These are phyloP conservation scores for Simmondsia chinensis DNA, from an alignment of 148 eudicot genomes.

Conservation along the genomic window DNA sequence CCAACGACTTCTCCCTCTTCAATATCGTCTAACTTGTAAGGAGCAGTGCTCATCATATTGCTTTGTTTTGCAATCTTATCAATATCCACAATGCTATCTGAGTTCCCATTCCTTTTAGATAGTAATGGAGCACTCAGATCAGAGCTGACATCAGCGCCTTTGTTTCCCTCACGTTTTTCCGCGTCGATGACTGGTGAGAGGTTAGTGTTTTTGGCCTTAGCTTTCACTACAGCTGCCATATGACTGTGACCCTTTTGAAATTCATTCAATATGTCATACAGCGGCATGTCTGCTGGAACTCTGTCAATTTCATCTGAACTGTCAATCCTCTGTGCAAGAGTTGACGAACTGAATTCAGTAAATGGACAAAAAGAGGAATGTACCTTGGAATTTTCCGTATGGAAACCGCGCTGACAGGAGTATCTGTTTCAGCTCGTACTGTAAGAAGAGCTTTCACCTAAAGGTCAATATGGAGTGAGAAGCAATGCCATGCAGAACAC, in stretches of 20 bases:
- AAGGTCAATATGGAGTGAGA: constrained; percentile 5
- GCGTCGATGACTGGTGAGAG: constrained; percentile 23
- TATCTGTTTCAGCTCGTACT: constrained; percentile 95
- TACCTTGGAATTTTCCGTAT: constrained; percentile 91
- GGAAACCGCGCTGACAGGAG: constrained; percentile 94
- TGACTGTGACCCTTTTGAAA: constrained; percentile 98
- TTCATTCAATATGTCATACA: constrained; percentile 93
- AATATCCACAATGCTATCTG: constrained; percentile 55
- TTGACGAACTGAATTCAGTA: not conserved
- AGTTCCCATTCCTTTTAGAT: constrained; percentile 31
- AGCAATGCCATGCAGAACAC: no score
- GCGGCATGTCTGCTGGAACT: constrained; percentile 96
- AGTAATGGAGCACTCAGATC: constrained; percentile 55
- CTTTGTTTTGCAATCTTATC: constrained; percentile 39
- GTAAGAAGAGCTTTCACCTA: constrained; percentile 96
- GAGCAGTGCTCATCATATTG: constrained; percentile 8
- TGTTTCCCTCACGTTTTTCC: constrained; percentile 23
- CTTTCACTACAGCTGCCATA: constrained; percentile 94
- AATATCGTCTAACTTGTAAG: constrained; percentile 39
- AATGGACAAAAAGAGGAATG: constrained; percentile 5
- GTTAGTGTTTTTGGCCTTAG: constrained; percentile 31
- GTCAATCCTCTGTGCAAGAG: not conserved
- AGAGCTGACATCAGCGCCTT: constrained; percentile 14
- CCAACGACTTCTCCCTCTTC: constrained; percentile 95
- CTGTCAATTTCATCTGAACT: constrained; percentile 26